Base-by-base conservation (phyloP, 192 early-diverging fungal genomes). In the Umbelopsis isabellina region DNA sequence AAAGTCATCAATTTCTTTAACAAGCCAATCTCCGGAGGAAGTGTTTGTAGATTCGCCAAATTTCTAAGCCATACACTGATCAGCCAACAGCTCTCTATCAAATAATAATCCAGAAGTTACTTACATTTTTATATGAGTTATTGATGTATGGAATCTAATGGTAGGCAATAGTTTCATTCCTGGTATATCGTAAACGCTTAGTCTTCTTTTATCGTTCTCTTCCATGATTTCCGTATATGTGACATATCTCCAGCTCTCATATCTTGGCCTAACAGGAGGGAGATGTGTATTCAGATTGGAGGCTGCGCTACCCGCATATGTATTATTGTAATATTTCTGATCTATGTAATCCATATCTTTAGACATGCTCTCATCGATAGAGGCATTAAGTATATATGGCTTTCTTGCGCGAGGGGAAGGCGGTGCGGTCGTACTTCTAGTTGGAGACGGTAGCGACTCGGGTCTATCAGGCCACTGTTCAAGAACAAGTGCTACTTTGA, bases 61-160 rank as follows among this genome's bases (percentile, higher is more conserved):
- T 61, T 61, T 12, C 55, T 61, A 61, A 61, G 30, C 4, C 18
- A 35, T 18, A 18, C 27, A 61, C 16, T 27, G 55, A 61, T 35
- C 55, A 22, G 25, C 25, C 33, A 18, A 35, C 15, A 61, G 5
- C 3, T n/a, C 3, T 30, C 27, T n/a, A 49, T 18, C 15, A 49
- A 25, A 16, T 18, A 35, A 11, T 35, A 33, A 10, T 1, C 22
- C 11, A 27, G 12, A n/a, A 25, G 18, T 37, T 25, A 18, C 55
- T 61, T 61, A 61, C 55, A 61, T 61, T 11, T 61, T 61, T 16
- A 61, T 61, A 35, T 61, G 55, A 25, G 55, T 61, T 11, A 61
- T 61, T 7, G 27, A 12, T 35, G 55, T 1, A 61, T 61, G 30
- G 16, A 61, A 35, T 30, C 27, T 18, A 61, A 61, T 61, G 30